Conservation (phyloP, 257 asterid genomes). For the Capsicum chinense region DNA sequence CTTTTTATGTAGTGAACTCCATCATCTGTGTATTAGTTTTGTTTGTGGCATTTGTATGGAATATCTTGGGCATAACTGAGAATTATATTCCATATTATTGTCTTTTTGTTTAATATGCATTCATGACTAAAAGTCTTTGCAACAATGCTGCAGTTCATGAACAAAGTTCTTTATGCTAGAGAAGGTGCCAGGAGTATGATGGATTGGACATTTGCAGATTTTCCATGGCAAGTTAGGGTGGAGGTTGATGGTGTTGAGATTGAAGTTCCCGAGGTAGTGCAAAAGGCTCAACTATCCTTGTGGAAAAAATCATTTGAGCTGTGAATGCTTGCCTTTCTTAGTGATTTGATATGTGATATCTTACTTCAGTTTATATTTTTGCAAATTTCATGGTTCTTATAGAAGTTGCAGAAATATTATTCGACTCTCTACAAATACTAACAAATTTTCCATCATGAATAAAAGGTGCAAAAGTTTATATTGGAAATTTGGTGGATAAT, state of each 20-base stretch:
- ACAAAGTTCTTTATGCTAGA: slow-evolving; percentile 97
- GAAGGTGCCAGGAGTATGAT: slow-evolving; percentile 96
- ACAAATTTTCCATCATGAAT: neutral
- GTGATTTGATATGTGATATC: neutral
- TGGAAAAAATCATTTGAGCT: slow-evolving; percentile 20
- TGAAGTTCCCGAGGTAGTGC: slow-evolving; percentile 95
- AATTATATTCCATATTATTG: neutral
- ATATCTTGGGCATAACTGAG: neutral
- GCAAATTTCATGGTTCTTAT: neutral
- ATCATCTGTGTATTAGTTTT: neutral
- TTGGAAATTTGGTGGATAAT: slow-evolving; percentile 4
- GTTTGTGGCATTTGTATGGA: neutral
- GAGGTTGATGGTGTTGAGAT: slow-evolving; percentile 95
- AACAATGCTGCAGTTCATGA: slow-evolving; percentile 83
- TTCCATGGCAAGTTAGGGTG: slow-evolving; percentile 92
- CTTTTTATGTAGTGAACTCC: neutral
- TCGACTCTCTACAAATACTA: neutral
- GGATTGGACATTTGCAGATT: slow-evolving; percentile 91
- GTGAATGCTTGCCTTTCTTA: neutral
- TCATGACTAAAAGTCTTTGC: neutral
- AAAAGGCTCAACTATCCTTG: neutral
- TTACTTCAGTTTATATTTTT: slow-evolving; percentile 9
- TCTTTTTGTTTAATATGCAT: neutral
- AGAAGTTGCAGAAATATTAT: neutral
- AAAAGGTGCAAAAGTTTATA: neutral